Evolutionary conservation across 192 early-diverging fungal genomes (phyloP), one percentile per base, ranked within the genome.

Genomic region (Coemansia sp.): DNA sequence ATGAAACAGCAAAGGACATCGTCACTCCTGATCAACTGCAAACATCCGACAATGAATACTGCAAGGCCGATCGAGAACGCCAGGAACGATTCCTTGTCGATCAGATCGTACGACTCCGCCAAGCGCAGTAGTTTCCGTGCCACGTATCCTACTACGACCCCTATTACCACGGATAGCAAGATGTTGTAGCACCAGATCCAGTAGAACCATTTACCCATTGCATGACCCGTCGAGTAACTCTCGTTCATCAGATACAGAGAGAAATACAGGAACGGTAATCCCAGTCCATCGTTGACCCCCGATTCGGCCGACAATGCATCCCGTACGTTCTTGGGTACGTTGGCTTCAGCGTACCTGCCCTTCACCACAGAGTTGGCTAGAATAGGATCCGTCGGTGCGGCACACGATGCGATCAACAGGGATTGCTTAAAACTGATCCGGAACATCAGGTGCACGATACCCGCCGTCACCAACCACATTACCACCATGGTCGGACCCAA

Each of bases 321-420:
- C 38, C 88, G 84, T n/a, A 92, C 83, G 57, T 90, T 87, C 63
- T 86, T 81, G 4, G 93, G 89, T 36, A 98, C 91, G 74, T 95
- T 89, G 57, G 87, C 87, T 65, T 96, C 94, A 7, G 96, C 94
- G 71, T 96, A 98, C 10, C 88, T 82, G 40, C 96, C 96, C 79
- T 93, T 94, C 50, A 98, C 89, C 2, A 98, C 93, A 11, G 93
- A 92, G 84, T 94, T 96, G 55, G 94, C 91, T 52, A 98, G 78
- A 59, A 97, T 92, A 5, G 95, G 94, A 74, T 98, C 96, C 3
- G 96, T 98, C 8, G 96, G 94, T 14, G 94, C 89, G 17, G 90
- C 77, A 65, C 92, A 94, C 9, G 94, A 87, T 4, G 90, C 87
- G 34, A 97, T 87, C 45, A 90, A 79, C 68, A 97, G 73, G 0